phyloP scores from a whole-genome alignment of 306 rosid genomes.

The Geum urbanum region DNA sequence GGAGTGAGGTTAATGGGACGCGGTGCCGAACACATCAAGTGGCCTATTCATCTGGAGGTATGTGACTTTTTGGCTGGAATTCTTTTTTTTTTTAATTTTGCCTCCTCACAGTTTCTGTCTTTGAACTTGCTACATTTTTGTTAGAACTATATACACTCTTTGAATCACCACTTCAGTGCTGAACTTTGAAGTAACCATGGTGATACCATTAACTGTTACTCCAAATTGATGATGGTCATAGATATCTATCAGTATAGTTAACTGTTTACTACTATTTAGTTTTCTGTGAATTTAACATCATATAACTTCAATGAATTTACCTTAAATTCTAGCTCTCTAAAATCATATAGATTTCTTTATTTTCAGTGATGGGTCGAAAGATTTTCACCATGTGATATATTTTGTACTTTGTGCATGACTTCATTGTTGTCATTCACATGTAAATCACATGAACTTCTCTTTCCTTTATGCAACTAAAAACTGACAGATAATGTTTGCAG shows the following conservation, averaged over 20 bases:
- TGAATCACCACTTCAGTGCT: neutral
- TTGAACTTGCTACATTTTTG: constrained; percentile 9
- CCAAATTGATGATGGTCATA: neutral
- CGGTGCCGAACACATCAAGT: constrained; percentile 76
- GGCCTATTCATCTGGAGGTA: constrained; percentile 97
- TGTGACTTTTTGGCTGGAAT: constrained; percentile 4
- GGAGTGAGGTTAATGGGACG: constrained; percentile 98
- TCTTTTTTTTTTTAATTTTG: constrained; percentile 14
- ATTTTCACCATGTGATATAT: neutral
- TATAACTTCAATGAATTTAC: too few species aligned
- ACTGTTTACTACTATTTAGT: too few species aligned
- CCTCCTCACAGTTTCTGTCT: constrained; percentile 4
- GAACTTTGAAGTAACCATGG: neutral
- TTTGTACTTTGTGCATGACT: neutral
- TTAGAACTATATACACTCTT: constrained; percentile 5
- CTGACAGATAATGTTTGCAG: constrained; percentile 34
- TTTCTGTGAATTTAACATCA: too few species aligned
- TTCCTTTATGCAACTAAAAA: constrained; percentile 9
- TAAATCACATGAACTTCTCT: neutral
- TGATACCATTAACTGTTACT: neutral
- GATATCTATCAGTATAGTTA: too few species aligned
- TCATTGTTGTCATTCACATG: neutral
- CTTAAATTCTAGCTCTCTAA: too few species aligned
- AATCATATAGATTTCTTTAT: neutral
- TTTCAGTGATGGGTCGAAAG: neutral